Base-by-base conservation (phyloP, 2,329 filamentous ascomycete genomes). In the Zasmidium citrigriseum region DNA sequence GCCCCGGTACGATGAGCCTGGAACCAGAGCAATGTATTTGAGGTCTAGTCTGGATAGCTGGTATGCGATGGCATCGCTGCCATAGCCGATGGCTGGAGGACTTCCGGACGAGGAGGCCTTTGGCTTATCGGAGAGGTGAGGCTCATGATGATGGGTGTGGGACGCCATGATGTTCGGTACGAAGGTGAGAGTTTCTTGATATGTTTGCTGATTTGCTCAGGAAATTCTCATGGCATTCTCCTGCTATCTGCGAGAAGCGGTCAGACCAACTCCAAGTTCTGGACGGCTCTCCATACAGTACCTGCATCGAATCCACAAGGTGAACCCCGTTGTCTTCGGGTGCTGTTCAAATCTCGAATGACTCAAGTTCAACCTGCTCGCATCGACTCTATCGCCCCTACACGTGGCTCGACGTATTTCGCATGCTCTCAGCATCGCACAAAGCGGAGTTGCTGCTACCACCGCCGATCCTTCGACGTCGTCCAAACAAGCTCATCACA, bases 1-100 rank as follows among this genome's bases (percentile, higher is more conserved):
- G 16, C 62, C 62, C 22, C 62, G 54, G 27, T 64, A 64, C n/a
- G 57, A 60, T 2, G 62, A 64, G 4, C 62, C 62, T n/a, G 62
- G 62, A 9, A 64, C 62, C 9, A 64, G 60, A 24, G 62, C 60
- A 16, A 64, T 62, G 45, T 60, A 64, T n/a, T 58, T 51, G 21
- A 64, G 44, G 18, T 55, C 49, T 9, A 64, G 53, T n/a, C 54
- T 54, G 18, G 62, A 62, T 21, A 64, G 60, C 47, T 64, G 62
- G 34, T 62, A 57, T 34, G 61, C 60, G 27, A 60, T 41, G 9
- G 51, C 54, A 54, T 60, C 58, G 53, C 50, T 54, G 55, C 58
- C 58, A 38, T 49, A 60, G 2, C 34, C 47, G n/a, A 56, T 55
- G 18, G 2, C 22, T 18, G 49, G 47, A 3, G 14, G 47, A 12